Base-by-base conservation (phyloP, 768 basidiomycete species). In the Lactarius hengduanensis region DNA sequence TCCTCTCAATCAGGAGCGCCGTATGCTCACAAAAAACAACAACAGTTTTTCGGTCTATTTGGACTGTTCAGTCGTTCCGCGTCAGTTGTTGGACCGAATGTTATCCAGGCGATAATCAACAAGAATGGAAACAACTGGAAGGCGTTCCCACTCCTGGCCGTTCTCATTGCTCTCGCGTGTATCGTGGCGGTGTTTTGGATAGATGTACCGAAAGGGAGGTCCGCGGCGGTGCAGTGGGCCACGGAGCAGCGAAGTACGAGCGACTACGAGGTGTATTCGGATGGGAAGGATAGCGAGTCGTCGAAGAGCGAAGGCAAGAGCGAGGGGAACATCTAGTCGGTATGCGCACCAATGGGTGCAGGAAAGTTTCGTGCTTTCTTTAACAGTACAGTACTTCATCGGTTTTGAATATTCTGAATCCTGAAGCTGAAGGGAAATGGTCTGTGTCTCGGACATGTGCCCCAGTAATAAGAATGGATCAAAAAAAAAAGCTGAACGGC, bases 61-160 rank as follows among this genome's bases (percentile, higher is more conserved):
- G 65, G 65, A 2, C n/a, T 66, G 65, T 53, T 61, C 16, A 62
- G 41, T 74, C 85, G 90, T 15, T 90, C 90, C 0, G 91, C 90
- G 20, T 89, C 88, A 2, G 91, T 92, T 84, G 86, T 94, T 54
- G 92, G 92, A 0, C 91, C 92, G 0, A 93, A 90, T 69, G 91
- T 93, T 10, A 87, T 93, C 53, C 90, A 92, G 73, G 90, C 85
- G 2, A 92, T 93, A 72, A 91, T 94, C 64, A 80, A 91, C 75
- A 78, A 78, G 60, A 80, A 84, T 1, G 87, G 87, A 0, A 81
- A 86, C 74, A 91, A 90, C 73, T 93, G 92, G 92, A 81, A 84
- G 72, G 92, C 91, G 0, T 94, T 94, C 74, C 89, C 90, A 2
- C 92, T 94, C 78, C 77, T 94, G 28, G 92, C 93, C 71, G 88